These are phyloP conservation scores for Trichoderma koningiopsis DNA, from an alignment of 2,329 filamentous ascomycete genomes.

Conservation along the genomic window DNA sequence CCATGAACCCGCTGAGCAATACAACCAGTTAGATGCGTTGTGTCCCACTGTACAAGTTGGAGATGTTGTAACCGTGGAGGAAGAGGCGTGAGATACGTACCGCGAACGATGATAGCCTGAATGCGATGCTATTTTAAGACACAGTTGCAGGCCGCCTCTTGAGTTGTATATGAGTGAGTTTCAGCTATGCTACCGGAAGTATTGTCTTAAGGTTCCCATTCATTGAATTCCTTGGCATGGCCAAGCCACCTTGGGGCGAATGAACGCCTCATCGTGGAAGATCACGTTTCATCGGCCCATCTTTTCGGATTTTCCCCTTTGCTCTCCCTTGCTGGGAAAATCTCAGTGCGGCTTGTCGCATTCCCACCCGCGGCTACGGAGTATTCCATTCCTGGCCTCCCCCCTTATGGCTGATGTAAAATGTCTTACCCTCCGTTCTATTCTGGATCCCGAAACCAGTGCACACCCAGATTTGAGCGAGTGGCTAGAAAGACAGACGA, in stretches of 20 bases:
- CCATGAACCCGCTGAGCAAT: constrained; percentile 39
- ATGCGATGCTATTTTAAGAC: constrained; percentile 2
- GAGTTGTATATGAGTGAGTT: background rate
- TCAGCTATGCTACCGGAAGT: background rate
- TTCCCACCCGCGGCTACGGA: constrained; percentile 2
- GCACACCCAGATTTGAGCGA: background rate
- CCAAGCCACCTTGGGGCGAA: background rate
- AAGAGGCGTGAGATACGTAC: background rate
- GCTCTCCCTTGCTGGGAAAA: background rate
- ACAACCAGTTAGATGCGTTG: constrained; percentile 29
- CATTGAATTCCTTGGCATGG: background rate
- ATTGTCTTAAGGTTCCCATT: background rate
- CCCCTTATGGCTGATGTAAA: background rate
- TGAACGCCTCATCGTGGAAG: background rate
- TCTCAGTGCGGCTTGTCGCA: background rate
- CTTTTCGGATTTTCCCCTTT: background rate
- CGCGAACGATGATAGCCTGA: background rate
- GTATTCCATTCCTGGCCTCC: constrained; percentile 1
- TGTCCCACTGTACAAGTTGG: constrained; percentile 53
- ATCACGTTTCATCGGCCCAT: background rate
- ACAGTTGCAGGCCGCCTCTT: background rate
- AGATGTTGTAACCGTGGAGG: constrained; percentile 42
- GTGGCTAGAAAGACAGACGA: background rate
- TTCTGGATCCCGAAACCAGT: background rate
- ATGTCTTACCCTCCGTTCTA: constrained; percentile 12